Base-by-base conservation (phyloP, 1,139 yeast genomes). In the Hyphopichia khmerensis region DNA sequence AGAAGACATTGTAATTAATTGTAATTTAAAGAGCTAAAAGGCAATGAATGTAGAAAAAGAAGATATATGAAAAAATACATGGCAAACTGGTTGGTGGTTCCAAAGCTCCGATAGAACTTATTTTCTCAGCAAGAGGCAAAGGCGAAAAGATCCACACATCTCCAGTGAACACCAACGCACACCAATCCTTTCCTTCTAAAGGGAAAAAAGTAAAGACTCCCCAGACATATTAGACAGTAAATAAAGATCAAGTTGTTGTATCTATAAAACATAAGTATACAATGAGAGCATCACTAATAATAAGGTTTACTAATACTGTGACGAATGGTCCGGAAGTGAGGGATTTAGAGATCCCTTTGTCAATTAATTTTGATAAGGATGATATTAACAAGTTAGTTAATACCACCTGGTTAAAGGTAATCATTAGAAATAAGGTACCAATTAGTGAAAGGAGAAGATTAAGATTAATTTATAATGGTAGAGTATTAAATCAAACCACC, bases 401-500 rank as follows among this genome's bases (percentile, higher is more conserved):
- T 46, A 60, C 61, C 10, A 52, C 52, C 27, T 68, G 72, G 64
- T 50, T 65, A 45, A 62, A 60, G 44, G 49, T 51, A 34, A 48
- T 51, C 26, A 69, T 73, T 19, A 54, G 78, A 31, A 51, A 50
- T 27, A 55, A 57, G 35, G 62, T 59, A 10, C 43, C 52, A 4
- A 55, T 50, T 21, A 60, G 69, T 42, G 44, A 63, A 40, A 72
- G 68, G 37, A 72, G 79, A 44, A 66, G 96, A 49, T 68, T 90
- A 40, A 72, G 89, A 49, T 76, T 90, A 49, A 85, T 90, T 33
- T 80, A 84, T 55, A 81, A 80, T 47, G 96, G 97, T 11, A 71
- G 82, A 40, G 84, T 89, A 10, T 64, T 89, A 43, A 78, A 78
- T 45, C 84, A 80, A 43, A 68, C 72, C 29, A 78, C 86, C 1